Evolutionary conservation across 2,329 filamentous ascomycete species (phyloP), one percentile per base, ranked within the genome.

Genomic region (Scedosporium apiospermum): DNA sequence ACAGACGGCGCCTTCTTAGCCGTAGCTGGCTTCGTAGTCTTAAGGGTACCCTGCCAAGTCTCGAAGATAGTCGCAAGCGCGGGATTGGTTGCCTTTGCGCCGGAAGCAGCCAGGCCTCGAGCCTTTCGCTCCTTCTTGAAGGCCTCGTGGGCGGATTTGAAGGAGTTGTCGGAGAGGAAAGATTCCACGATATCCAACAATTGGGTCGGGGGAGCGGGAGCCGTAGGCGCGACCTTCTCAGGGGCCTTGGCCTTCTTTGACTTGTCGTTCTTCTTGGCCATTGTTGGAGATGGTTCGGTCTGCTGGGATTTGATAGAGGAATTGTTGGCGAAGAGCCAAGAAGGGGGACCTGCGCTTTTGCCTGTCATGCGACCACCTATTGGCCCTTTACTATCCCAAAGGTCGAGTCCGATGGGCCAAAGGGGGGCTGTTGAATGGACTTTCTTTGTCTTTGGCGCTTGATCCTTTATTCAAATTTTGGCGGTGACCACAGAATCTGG

Each of bases 111-210:
- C 78, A 78, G 82, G 60, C 78, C 80, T 66, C 81, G 80, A 73
- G 76, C 79, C 70, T 75, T 80, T 61, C 83, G 78, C 70, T 91
- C 85, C 70, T 86, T 84, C 68, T 79, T 78, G 69, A 91, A 88
- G 4, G 84, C 82, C 64, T 80, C 76, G 69, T 82, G 82, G 57
- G 88, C 83, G 64, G 79, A 78, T 58, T 79, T 73, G 68, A 90
- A 88, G n/a, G 84, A 82, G 71, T 88, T 81, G 57, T 87, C 81
- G 51, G 80, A 80, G 59, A 92, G 79, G 72, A 91, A 92, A 23
- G 76, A 74, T 65, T 85, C 84, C 68, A 92, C 81, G 16, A 90
- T 77, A 65, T 86, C 82, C 70, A 92, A 77, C 42, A 92, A 77
- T 72, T 88, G 81, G 30, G 81, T 73, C 4, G 88, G 81, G 57